Conservation (phyloP, 2,329 filamentous ascomycete genomes). For the Biscogniauxia sp. region DNA sequence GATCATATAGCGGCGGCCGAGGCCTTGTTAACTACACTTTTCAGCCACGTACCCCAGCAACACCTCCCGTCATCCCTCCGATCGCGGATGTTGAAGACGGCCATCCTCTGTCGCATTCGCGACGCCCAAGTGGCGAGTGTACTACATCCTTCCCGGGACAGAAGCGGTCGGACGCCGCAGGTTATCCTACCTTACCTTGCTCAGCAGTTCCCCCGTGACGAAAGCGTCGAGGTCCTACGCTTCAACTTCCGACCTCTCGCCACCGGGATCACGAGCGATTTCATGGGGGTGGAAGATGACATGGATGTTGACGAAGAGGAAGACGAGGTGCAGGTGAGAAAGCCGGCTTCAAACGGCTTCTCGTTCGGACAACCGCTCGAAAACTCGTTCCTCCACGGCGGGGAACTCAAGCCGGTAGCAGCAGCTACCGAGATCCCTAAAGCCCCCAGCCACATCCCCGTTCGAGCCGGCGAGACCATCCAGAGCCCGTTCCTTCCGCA, state of each 20-base stretch:
- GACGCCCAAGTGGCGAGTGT: conserved; percentile 78
- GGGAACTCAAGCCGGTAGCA: conserved; percentile 7
- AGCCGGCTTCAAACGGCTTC: conserved; percentile 20
- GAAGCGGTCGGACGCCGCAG: conserved; percentile 61
- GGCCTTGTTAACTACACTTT: conserved; percentile 58
- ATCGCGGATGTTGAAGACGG: conserved; percentile 75
- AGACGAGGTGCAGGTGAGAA: conserved; percentile 21
- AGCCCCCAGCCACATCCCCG: conserved; percentile 7
- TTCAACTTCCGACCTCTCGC: conserved; percentile 51
- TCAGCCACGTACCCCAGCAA: conserved; percentile 63
- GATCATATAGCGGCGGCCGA: conserved; percentile 57
- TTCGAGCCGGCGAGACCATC: conserved; percentile 9
- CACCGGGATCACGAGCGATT: conserved; percentile 26
- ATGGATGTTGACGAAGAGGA: conserved; percentile 31
- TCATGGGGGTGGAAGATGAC: conserved; percentile 37
- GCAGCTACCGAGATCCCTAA: conserved; percentile 7
- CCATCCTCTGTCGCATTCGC: conserved; percentile 67
- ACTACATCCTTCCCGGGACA: conserved; percentile 69
- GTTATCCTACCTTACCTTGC: conserved; percentile 80
- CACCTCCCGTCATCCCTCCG: conserved; percentile 70
- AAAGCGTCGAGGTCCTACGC: conserved; percentile 69
- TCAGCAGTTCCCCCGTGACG: conserved; percentile 59
- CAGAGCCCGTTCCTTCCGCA: conserved; percentile 26
- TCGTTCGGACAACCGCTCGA: conserved; percentile 25
- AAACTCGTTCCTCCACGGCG: conserved; percentile 6